Percentiles rank a stretch among this genome's conserved stretches.
These are phyloP conservation scores for Porphyrellus cyaneotinctus DNA, from an alignment of 768 basidiomycete species.

Conservation along the genomic window DNA sequence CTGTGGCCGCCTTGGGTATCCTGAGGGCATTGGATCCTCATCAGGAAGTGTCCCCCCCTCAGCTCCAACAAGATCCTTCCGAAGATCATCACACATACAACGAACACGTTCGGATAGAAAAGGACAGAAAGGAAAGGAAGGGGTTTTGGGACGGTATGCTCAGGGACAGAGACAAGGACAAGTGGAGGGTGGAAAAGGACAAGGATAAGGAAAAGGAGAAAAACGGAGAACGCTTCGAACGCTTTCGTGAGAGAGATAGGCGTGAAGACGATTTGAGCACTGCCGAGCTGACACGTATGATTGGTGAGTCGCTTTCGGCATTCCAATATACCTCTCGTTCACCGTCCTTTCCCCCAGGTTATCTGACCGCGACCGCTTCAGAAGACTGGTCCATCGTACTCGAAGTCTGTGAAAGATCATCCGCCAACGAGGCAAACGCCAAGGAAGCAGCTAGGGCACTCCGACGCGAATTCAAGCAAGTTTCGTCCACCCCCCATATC, in stretches of 20 bases:
- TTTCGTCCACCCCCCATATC: slow-evolving; percentile 1
- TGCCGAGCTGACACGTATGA: slow-evolving; percentile 64
- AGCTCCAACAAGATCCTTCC: slow-evolving; percentile 23
- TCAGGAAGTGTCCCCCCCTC: slow-evolving; percentile 16
- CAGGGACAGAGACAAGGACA: slow-evolving; percentile 35
- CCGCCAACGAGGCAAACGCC: slow-evolving; percentile 63
- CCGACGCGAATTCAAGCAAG: slow-evolving; percentile 81
- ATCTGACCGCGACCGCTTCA: slow-evolving; percentile 69
- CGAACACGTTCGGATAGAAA: slow-evolving; percentile 29
- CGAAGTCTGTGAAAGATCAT: slow-evolving; percentile 83
- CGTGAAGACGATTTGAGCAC: slow-evolving; percentile 43
- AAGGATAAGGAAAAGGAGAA: slow-evolving; percentile 41
- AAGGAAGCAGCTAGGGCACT: slow-evolving; percentile 84
- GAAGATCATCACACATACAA: slow-evolving; percentile 30
- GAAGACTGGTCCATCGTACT: slow-evolving; percentile 81
- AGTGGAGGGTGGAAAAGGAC: slow-evolving; percentile 27
- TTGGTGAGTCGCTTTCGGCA: slow-evolving; percentile 42
- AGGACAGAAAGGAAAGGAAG: slow-evolving; percentile 49
- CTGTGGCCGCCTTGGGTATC: slow-evolving; percentile 16
- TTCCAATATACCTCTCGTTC: neutral
- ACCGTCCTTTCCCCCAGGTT: slow-evolving; percentile 42
- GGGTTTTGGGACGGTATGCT: slow-evolving; percentile 49
- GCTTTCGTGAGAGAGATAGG: slow-evolving; percentile 28
- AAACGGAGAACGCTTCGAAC: slow-evolving; percentile 31
- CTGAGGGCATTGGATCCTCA: slow-evolving; percentile 57